These are phyloP conservation scores for Diddensiella caesifluorescens DNA, from an alignment of 805 yeast genomes.

Conservation along the genomic window DNA sequence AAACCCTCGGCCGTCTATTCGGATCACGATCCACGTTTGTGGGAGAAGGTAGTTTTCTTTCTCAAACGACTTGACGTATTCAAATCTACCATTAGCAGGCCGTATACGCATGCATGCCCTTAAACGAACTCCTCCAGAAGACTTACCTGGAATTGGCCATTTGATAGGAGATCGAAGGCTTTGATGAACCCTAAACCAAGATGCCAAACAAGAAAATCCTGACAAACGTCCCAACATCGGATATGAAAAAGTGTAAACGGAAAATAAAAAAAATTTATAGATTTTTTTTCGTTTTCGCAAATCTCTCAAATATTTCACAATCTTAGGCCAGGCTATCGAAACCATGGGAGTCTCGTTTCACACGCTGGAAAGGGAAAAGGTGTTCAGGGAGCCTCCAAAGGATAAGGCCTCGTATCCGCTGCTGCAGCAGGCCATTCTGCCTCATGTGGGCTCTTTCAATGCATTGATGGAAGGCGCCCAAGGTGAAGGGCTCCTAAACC, in stretches of 20 bases:
- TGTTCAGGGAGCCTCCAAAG: constrained; percentile 85
- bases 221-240: neutral
- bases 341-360: constrained; percentile 48
- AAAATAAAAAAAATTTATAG: neutral
- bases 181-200: constrained; percentile 1
- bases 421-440: constrained; percentile 82
- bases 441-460: constrained; percentile 94
- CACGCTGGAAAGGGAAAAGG: constrained; percentile 81
- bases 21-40: constrained; percentile 71
- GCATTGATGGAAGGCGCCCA: constrained; percentile 81
- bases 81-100: constrained; percentile 48
- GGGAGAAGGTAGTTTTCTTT: constrained; percentile 67
- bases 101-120: neutral
- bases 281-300: neutral
- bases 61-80: constrained; percentile 82
- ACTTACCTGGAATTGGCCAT: constrained; percentile 19
- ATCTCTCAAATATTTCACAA: neutral
- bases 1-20: constrained; percentile 93
- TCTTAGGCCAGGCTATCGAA: neutral
- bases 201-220: too few species aligned
- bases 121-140: constrained; percentile 2
- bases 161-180: neutral
- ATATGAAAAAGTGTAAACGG: neutral
- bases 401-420: constrained; percentile 79
- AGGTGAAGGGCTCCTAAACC: constrained; percentile 75